Percentiles rank a stretch among this genome's conserved stretches.
Evolutionary conservation across 129 eudicot genomes (phyloP).

Genomic region (Cynara cardunculus): DNA sequence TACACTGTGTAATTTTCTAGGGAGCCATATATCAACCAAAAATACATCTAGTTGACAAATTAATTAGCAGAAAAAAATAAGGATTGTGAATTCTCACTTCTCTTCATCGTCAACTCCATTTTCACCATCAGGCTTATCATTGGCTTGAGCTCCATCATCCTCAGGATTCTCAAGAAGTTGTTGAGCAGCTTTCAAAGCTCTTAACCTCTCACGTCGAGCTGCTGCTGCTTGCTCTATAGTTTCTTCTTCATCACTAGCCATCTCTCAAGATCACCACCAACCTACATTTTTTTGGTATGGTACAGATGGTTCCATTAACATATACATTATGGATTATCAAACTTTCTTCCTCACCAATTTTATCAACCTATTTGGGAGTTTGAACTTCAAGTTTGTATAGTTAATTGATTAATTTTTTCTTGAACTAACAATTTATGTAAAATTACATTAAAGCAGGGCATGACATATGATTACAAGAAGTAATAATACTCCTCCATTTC

Average conservation of each 20-base stretch:
- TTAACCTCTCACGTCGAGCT: slow-evolving; percentile 72
- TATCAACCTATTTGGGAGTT: neutral
- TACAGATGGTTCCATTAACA: neutral
- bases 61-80: neutral
- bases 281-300: slow-evolving; percentile 2
- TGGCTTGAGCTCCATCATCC: slow-evolving; percentile 27
- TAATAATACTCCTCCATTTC: neutral
- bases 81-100: slow-evolving; percentile 25
- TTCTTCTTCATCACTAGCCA: slow-evolving; percentile 52
- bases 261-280: slow-evolving; percentile 14
- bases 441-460: neutral
- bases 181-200: slow-evolving; percentile 70
- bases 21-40: neutral
- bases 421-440: neutral
- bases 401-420: neutral
- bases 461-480: neutral
- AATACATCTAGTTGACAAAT: neutral
- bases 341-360: neutral
- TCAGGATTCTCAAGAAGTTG: slow-evolving; percentile 59
- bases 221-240: slow-evolving; percentile 72
- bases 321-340: neutral
- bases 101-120: slow-evolving; percentile 33
- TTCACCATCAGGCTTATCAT: slow-evolving; percentile 21
- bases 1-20: neutral
- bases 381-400: neutral